Evolutionary conservation across 2,329 filamentous ascomycete species (phyloP).

Genomic region (Myriosclerotinia scirpicola): DNA sequence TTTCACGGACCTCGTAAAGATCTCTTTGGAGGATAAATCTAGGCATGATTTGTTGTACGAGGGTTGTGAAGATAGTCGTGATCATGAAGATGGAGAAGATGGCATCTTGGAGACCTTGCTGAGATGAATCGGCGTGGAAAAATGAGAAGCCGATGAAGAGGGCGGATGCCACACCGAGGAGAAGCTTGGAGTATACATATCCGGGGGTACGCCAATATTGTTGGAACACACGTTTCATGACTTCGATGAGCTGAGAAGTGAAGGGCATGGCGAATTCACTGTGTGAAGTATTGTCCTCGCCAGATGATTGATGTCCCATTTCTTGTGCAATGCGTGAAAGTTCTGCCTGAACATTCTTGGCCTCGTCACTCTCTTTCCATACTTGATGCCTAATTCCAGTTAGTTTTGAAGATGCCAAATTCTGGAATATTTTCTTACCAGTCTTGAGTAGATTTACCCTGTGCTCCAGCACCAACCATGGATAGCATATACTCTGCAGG

Average conservation of each 20-base stretch:
- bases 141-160: slow-evolving; percentile 69
- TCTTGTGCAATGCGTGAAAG: slow-evolving; percentile 37
- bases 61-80: slow-evolving; percentile 65
- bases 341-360: slow-evolving; percentile 40
- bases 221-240: slow-evolving; percentile 67
- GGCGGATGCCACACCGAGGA: slow-evolving; percentile 52
- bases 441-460: slow-evolving; percentile 58
- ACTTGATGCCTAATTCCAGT: slow-evolving; percentile 39
- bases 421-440: slow-evolving; percentile 45
- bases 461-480: slow-evolving; percentile 58
- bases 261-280: slow-evolving; percentile 80
- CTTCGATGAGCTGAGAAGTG: slow-evolving; percentile 60
- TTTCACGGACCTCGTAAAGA: slow-evolving; percentile 58
- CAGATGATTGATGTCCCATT: slow-evolving; percentile 53
- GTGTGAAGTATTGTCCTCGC: slow-evolving; percentile 49
- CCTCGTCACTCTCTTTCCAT: slow-evolving; percentile 43
- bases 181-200: slow-evolving; percentile 71
- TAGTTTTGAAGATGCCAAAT: neutral
- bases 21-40: slow-evolving; percentile 68
- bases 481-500: slow-evolving; percentile 65
- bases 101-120: slow-evolving; percentile 68
- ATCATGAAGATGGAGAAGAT: slow-evolving; percentile 74
- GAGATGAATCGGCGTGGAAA: slow-evolving; percentile 57
- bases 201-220: slow-evolving; percentile 77
- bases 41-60: slow-evolving; percentile 68